Base-by-base conservation (phyloP, 768 basidiomycete species). In the Dioszegia crocea region DNA sequence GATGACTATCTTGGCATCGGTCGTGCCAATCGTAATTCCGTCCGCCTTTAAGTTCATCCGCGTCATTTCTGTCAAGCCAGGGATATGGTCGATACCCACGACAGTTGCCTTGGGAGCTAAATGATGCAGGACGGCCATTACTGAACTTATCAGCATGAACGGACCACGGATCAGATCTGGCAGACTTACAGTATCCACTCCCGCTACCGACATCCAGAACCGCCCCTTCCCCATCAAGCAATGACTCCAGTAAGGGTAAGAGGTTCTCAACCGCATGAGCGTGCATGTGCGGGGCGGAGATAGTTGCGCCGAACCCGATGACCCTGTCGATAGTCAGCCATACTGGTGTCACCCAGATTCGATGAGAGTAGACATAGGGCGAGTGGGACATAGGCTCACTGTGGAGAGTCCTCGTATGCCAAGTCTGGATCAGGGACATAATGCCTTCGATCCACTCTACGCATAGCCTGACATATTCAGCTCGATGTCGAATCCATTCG, bases 221-320 rank as follows among this genome's bases (percentile, higher is more conserved):
- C 33, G 82, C 83, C 0, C 85, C 80, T 0, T 88, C 88, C 0
- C 85, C 85, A 19, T 59, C 24, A 14, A 61, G 46, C 16, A 55
- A 60, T 8, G n/a, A 17, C 17, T 63, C 60, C 19, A 97, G 81
- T 68, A 84, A 85, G 0, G 86, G 83, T 2, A 89, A 80, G 11
- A 96, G 83, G 58, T 88, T 83, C 70, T 93, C 87, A 2, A 83
- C 73, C 0, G 94, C 92, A 61, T 92, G 85, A 0, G 91, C 91
- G 61, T 96, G 92, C 93, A 98, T 98, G 74, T 99, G 94, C 1
- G 94, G 94, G 0, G 94, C 94, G 38, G 88, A 90, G 62, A 99
- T 97, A 0, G 94, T 99, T 14, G 92, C 93, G 12, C 85, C 86
- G 68, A 87, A 83, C 1, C 88, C 88, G 51, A 92, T 91, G 17